A percentile compares a stretch with the other conserved stretches of the same genome.
phyloP scores from a whole-genome alignment of 768 basidiomycete species.

The Termitomyces titanicus region DNA sequence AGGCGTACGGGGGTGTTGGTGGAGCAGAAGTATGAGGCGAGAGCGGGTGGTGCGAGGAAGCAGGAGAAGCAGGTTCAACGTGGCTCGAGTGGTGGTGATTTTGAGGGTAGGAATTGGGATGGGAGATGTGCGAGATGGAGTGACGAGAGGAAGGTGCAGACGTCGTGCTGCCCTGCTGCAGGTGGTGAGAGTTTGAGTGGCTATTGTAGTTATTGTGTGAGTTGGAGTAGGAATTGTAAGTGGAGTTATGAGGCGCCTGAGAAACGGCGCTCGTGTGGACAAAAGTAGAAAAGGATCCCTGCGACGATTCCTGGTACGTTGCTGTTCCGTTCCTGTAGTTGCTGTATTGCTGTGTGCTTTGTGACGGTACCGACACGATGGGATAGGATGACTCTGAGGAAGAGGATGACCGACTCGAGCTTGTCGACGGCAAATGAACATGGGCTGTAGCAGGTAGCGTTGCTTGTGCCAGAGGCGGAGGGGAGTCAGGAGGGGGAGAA shows the following conservation, averaged over 20 bases:
- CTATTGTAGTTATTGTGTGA: constrained; percentile 23
- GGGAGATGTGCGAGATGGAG: constrained; percentile 58
- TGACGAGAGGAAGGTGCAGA: constrained; percentile 46
- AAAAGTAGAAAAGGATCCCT: constrained; percentile 32
- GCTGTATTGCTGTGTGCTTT: constrained; percentile 25
- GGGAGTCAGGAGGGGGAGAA: constrained; percentile 49
- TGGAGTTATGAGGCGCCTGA: constrained; percentile 21
- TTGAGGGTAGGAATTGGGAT: constrained; percentile 44
- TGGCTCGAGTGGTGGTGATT: constrained; percentile 27
- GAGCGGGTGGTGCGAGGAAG: constrained; percentile 44
- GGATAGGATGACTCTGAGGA: constrained; percentile 43
- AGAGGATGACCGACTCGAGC: constrained; percentile 40
- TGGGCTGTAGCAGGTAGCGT: constrained; percentile 41
- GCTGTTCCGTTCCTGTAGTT: constrained; percentile 37
- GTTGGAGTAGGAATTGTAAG: constrained; percentile 32
- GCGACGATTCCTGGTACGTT: constrained; percentile 42
- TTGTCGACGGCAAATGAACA: constrained; percentile 29
- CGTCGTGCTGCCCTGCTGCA: constrained; percentile 17
- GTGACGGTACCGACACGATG: constrained; percentile 21
- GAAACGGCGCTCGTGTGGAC: constrained; percentile 33
- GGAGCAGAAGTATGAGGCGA: constrained; percentile 41
- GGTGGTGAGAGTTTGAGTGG: constrained; percentile 16
- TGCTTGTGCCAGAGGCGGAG: constrained; percentile 51
- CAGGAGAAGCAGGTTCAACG: constrained; percentile 45
- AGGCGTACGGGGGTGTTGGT: constrained; percentile 44